Base-by-base conservation (phyloP, 2,329 filamentous ascomycete genomes). In the Botrytis sinoallii region DNA sequence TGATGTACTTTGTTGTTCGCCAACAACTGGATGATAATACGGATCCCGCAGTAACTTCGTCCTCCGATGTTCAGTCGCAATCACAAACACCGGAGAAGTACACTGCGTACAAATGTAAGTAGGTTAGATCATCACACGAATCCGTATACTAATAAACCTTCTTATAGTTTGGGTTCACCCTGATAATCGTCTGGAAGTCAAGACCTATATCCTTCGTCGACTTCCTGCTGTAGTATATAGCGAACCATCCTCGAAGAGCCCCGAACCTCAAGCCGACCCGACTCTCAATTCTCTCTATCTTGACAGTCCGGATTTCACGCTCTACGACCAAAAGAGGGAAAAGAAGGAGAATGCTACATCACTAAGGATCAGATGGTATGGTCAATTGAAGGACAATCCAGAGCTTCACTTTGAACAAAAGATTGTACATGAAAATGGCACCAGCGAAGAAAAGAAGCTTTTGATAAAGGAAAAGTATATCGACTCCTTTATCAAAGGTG, bases 261-360 rank as follows among this genome's bases (percentile, higher is more conserved):
- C 93, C 61, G 94, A 97, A 79, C 90, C 90, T 64, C 90, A 94
- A 77, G 86, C 86, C 65, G 95, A 98, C 79, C 96, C 96, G 9
- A 93, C 93, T 69, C 93, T 98, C 77, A 98, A 95, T 25, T 98
- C 95, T 40, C 89, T 99, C 57, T 99, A 99, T 84, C 97, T 98
- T 80, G 96, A 99, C 83, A 97, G 91, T 81, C 86, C 89, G 59
- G 90, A 91, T 77, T 98, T 99, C 82, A 88, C 92, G 22, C 87
- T 98, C 16, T 99, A 98, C 83, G 89, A 89, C 22, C 89, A 92
- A 79, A 98, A 98, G 84, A 90, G 98, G 35, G 91, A 92, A 75
- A 89, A 91, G 76, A 86, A 91, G 75, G 86, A 89, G 1, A 90
- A 94, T 79, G 93, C 94, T 10, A 90, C 92, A 4, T 98, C 95